Base-by-base conservation (phyloP, 768 basidiomycete species). In the Psilocybe subaeruginosa region DNA sequence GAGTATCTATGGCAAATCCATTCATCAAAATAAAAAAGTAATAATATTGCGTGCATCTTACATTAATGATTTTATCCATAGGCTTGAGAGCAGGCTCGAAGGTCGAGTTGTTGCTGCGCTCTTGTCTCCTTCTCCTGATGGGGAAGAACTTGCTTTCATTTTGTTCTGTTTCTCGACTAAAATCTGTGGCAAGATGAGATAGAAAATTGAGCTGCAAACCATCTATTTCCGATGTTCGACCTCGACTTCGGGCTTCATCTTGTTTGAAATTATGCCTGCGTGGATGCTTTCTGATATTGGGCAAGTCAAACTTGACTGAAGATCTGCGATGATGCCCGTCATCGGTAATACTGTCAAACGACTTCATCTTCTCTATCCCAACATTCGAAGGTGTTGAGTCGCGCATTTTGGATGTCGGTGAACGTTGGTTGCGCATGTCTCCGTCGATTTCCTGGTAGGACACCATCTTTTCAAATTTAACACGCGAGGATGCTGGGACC, bases 21-120 rank as follows among this genome's bases (percentile, higher is more conserved):
- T 50, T 33, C 58, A 33, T 43, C 49, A 9, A 30, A 46, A 41
- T 33, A 4, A 8, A 59, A 4, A 19, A n/a, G 8, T 29, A 39
- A 33, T 39, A 45, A 23, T 23, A 23, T 23, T 27, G 57, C 16
- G 6, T 5, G 54, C 9, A 37, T 60, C 74, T 72, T 64, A 84
- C 85, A 59, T 79, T 74, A 35, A 80, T 71, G 56, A 87, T 85
- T 43, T 53, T 68, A 29, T 64, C 54, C 43, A 65, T 64, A 29
- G 59, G 66, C 41, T 43, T 6, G 8, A 43, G 6, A 9, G 11
- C n/a, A 43, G 11, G 41, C 16, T 43, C 41, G 41, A 43, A 43
- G 14, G 41, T 43, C 4, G 14, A 9, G 14, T n/a, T 43, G 14
- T 43, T 43, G n/a, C 14, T 43, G 11, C 41, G 41, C 9, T 6